Evolutionary conservation across 768 basidiomycete species (phyloP).

Genomic region (Russula vinacea): DNA sequence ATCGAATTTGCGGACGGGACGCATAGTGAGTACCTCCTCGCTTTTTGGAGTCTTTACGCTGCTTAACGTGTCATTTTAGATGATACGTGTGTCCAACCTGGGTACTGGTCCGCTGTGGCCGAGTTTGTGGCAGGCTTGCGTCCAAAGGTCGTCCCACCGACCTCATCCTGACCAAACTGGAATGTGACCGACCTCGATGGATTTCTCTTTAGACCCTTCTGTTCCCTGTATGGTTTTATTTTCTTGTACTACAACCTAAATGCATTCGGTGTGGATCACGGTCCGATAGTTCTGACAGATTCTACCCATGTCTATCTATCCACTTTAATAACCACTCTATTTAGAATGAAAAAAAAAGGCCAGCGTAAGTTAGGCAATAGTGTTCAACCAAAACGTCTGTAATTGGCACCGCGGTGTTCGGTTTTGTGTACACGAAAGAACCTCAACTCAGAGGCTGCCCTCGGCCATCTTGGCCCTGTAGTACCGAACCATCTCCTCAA

Average conservation of each 20-base stretch:
- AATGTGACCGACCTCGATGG: not conserved
- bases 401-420: not conserved
- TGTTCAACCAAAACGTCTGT: not conserved
- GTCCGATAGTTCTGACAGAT: not conserved
- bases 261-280: not conserved
- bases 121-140: constrained; percentile 31
- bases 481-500: constrained; percentile 93
- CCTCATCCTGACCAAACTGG: not conserved
- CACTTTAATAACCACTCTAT: not conserved
- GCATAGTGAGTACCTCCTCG: constrained; percentile 33
- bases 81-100: constrained; percentile 36
- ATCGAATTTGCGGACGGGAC: constrained; percentile 33
- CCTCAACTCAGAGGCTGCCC: constrained; percentile 54
- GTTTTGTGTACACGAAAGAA: not conserved
- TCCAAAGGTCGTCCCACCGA: not conserved
- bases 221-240: not conserved
- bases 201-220: not conserved
- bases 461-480: constrained; percentile 89
- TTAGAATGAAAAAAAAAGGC: not conserved
- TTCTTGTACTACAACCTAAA: not conserved
- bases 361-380: not conserved
- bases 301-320: not conserved
- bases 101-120: constrained; percentile 35
- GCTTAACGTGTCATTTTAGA: constrained; percentile 28
- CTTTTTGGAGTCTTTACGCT: not conserved